Evolutionary conservation across 2,329 filamentous ascomycete species (phyloP), one percentile per base, ranked within the genome.

Genomic region (Colletotrichum ledebouriae): DNA sequence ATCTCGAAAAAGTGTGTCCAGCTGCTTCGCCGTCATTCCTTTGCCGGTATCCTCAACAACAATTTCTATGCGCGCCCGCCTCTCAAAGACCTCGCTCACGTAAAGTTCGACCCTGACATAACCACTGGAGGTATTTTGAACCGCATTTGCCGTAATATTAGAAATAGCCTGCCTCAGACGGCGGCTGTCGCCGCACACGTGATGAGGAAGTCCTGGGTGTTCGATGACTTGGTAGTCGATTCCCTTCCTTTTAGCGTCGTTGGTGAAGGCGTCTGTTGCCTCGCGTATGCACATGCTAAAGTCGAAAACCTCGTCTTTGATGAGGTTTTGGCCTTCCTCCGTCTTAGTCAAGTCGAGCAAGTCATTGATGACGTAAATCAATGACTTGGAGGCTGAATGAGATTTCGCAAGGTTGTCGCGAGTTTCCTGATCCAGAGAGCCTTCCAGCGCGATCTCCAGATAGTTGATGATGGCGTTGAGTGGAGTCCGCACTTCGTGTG

Each of bases 401-500:
- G 94, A 97, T 72, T 90, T 91, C 0, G 91, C 86, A 6, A 97
- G 82, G 69, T 96, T 97, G 5, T 97, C 94, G 20, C 94, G 85
- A 0, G 93, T 97, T 75, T 97, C 94, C 15, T 88, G 82, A 71
- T 97, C 94, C 3, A 97, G 82, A 0, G 84, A 82, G 0, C 94
- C 93, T 79, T 97, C 94, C 1, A 97, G 81, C 0, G 94, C 94
- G 71, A 97, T 97, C 73, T 97, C 94, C 1, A 97, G 86, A 72
- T 97, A 97, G 73, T 97, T 97, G 78, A 97, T 97, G 74, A 97
- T 97, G 15, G 94, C 94, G 74, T 97, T 97, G 2, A 97, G 81
- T 0, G 94, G 94, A 0, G 94, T 97, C 57, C 94, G 90, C 9
- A 97, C 93, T 81, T 97, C 94, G 71, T 97, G 94, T 0, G 94